A percentile compares a stretch with the other conserved stretches of the same genome.
phyloP scores from a whole-genome alignment of 345 rosid genomes.

The Populus alba region DNA sequence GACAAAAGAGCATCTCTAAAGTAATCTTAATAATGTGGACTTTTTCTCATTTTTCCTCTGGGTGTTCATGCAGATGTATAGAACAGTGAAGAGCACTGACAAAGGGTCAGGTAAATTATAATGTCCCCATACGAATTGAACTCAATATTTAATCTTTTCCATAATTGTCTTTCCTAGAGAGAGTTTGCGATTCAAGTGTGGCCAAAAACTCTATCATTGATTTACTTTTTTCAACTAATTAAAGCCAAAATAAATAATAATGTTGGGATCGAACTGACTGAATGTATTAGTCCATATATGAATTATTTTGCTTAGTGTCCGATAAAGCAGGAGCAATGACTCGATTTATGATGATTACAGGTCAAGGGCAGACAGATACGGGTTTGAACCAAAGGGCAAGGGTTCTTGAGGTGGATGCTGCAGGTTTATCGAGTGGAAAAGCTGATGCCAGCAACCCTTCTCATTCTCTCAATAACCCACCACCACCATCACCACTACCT shows the following conservation, averaged over 20 bases:
- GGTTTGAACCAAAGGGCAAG: slow-evolving; percentile 33
- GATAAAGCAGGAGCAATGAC: slow-evolving; percentile 29
- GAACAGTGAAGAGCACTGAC: slow-evolving; percentile 97
- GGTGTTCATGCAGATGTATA: slow-evolving; percentile 89
- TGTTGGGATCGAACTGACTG: slow-evolving; percentile 9
- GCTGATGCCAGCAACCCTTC: slow-evolving; percentile 3
- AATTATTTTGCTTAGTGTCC: slow-evolving; percentile 31
- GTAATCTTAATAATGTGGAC: slow-evolving; percentile 38
- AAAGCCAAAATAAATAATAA: no score
- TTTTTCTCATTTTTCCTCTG: slow-evolving; percentile 26
- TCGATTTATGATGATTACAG: slow-evolving; percentile 39
- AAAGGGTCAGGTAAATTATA: slow-evolving; percentile 63
- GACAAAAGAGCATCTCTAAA: slow-evolving; percentile 54
- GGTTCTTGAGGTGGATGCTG: slow-evolving; percentile 16
- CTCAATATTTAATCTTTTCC: slow-evolving; percentile 11
- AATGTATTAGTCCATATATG: slow-evolving; percentile 2
- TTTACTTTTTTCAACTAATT: slow-evolving; percentile 21
- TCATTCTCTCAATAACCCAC: background rate
- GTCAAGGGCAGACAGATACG: slow-evolving; percentile 39
- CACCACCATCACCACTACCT: background rate
- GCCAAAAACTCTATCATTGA: slow-evolving; percentile 17
- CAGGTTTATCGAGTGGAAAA: background rate
- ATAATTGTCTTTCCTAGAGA: slow-evolving; percentile 19
- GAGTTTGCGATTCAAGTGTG: slow-evolving; percentile 5
- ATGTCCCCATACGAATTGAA: background rate